These are phyloP conservation scores for Haplosporangium gracile DNA, from an alignment of 192 early-diverging fungal species.

Conservation along the genomic window DNA sequence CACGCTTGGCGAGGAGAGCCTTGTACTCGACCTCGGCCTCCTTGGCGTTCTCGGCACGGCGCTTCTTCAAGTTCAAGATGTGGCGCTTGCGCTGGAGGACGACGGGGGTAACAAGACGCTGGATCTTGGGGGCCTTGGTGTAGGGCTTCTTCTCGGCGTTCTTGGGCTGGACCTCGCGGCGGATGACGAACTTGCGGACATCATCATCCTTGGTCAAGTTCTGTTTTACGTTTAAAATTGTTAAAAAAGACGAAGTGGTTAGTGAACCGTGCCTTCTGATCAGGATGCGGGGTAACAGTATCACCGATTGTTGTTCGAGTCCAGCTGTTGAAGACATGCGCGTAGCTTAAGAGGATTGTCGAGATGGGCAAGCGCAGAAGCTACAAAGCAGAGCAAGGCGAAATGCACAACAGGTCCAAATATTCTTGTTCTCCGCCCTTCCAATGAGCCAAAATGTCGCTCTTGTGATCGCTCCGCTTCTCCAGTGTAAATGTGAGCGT, in stretches of 20 bases:
- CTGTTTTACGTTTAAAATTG: constrained; percentile 30
- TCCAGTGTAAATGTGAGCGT: not conserved
- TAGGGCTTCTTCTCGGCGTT: constrained; percentile 90
- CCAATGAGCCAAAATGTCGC: too few relatives aligned
- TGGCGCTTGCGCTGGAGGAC: constrained; percentile 97
- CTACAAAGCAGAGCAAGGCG: not conserved
- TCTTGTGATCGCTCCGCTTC: not conserved
- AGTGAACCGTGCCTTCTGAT: not conserved
- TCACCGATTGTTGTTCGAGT: too few relatives aligned
- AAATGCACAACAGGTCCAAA: not conserved
- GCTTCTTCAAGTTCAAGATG: constrained; percentile 88
- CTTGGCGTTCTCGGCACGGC: constrained; percentile 83
- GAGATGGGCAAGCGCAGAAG: not conserved
- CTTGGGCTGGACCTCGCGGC: constrained; percentile 94
- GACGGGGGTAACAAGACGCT: constrained; percentile 97
- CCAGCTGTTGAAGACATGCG: too few relatives aligned
- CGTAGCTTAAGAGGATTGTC: not conserved
- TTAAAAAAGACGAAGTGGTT: not conserved
- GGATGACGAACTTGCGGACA: constrained; percentile 99
- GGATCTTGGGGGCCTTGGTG: constrained; percentile 98
- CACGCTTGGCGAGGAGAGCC: constrained; percentile 89
- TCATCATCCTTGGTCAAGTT: constrained; percentile 98
- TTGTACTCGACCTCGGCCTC: constrained; percentile 83
- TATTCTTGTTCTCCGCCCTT: not conserved
- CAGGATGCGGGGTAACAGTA: too few relatives aligned